A percentile compares a stretch with the other conserved stretches of the same genome.
Evolutionary conservation across 2,329 filamentous ascomycete genomes (phyloP).

Genomic region (Claviceps pusilla): DNA sequence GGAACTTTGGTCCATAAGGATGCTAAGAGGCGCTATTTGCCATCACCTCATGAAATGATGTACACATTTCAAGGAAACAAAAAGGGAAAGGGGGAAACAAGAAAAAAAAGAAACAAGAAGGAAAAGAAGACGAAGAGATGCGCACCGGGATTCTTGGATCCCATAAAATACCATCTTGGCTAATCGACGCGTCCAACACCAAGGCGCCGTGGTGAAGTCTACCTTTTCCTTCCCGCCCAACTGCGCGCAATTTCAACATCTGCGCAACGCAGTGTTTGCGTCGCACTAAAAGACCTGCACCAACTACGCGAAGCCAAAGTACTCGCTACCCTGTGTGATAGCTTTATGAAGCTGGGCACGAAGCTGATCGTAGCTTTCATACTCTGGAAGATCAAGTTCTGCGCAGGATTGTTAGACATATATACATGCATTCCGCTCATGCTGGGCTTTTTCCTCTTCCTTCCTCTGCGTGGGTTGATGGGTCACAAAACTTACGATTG

Average conservation of each 20-base stretch:
- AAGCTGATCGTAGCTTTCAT: conserved; percentile 86
- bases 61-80: not conserved
- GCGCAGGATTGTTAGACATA: conserved; percentile 6
- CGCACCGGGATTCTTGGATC: not conserved
- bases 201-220: conserved; percentile 1
- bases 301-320: conserved; percentile 82
- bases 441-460: not conserved
- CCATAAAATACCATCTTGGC: not conserved
- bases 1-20: not conserved
- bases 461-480: conserved; percentile 18
- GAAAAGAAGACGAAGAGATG: not conserved
- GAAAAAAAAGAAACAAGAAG: not conserved
- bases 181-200: conserved; percentile 3
- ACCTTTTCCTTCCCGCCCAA: not conserved
- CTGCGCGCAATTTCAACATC: not conserved
- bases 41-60: not conserved
- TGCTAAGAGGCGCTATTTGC: not conserved
- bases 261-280: not conserved
- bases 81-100: not conserved
- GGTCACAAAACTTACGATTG: conserved; percentile 60
- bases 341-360: conserved; percentile 82
- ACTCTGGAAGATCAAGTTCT: conserved; percentile 97
- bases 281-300: conserved; percentile 3
- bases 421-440: not conserved
- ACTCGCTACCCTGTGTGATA: conserved; percentile 95